Conservation (phyloP, 2,329 filamentous ascomycete genomes). For the Cercospora berteroae region DNA sequence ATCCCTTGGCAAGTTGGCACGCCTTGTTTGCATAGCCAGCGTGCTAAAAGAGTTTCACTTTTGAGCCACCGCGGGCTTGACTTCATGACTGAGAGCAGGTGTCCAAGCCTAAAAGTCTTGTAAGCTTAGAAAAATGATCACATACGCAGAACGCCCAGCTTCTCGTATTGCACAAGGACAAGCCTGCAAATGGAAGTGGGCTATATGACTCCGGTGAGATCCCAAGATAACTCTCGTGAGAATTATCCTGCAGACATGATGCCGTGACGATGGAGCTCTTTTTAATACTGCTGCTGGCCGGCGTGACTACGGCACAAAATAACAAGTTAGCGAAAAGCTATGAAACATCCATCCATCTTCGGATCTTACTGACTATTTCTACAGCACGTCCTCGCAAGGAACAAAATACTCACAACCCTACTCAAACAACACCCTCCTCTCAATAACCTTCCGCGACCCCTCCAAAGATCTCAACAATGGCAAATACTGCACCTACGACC, state of each 20-base stretch:
- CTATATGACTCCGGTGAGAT: not conserved
- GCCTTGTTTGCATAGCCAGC: not conserved
- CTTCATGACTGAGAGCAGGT: not conserved
- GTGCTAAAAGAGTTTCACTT: not conserved
- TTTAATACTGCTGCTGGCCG: not conserved
- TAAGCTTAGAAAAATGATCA: not conserved
- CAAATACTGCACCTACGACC: not conserved
- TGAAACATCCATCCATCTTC: not conserved
- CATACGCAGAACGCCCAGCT: not conserved
- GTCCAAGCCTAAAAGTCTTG: not conserved
- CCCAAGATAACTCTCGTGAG: not conserved
- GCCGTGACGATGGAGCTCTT: not conserved
- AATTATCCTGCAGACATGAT: not conserved
- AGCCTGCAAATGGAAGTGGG: not conserved
- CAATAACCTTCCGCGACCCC: not conserved
- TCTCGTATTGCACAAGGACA: not conserved
- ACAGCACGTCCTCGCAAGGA: not conserved
- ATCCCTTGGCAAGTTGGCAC: not conserved
- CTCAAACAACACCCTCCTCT: not conserved
- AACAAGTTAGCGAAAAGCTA: not conserved
- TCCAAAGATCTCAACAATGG: not conserved
- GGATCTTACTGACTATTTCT: not conserved
- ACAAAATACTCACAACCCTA: not conserved
- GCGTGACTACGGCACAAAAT: not conserved
- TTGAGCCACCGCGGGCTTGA: not conserved